phyloP scores from a whole-genome alignment of 495 filamentous ascomycete species.

The Trichoderma reesei region DNA sequence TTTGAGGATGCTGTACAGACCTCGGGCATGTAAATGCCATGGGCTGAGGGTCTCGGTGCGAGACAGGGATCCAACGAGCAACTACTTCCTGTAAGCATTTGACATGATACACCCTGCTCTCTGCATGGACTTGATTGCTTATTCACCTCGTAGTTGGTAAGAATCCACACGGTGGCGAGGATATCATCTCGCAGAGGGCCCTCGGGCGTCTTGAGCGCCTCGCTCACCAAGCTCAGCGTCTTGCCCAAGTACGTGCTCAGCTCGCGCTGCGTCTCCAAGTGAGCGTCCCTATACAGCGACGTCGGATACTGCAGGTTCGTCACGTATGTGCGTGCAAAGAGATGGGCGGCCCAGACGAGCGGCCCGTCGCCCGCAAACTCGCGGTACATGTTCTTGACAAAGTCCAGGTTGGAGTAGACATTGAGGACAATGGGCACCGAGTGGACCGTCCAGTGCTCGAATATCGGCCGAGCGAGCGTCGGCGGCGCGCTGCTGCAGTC shows the following conservation, averaged over 20 bases:
- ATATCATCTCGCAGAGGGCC: not conserved
- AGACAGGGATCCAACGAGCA: conserved; percentile 6
- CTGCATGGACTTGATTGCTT: not conserved
- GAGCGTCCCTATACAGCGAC: not conserved
- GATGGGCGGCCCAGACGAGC: conserved; percentile 2
- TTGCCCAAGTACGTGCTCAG: not conserved
- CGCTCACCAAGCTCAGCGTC: not conserved
- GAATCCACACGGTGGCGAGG: conserved; percentile 11
- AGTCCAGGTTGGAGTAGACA: conserved; percentile 1
- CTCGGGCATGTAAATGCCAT: conserved; percentile 9
- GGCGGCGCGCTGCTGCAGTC: not conserved
- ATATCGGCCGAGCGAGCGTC: not conserved
- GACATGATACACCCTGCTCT: not conserved
- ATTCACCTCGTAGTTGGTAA: conserved; percentile 10
- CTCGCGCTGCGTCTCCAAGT: not conserved
- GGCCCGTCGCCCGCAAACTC: not conserved
- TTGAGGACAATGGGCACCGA: conserved; percentile 7
- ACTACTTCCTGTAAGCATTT: not conserved
- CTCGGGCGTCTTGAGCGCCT: not conserved
- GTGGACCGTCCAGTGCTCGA: conserved; percentile 4
- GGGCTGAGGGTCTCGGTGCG: not conserved
- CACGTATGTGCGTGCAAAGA: conserved; percentile 9
- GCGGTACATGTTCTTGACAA: not conserved
- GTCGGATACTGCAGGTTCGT: conserved; percentile 8
- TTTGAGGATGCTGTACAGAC: conserved; percentile 2